Base-by-base conservation (phyloP, 495 filamentous ascomycete genomes). In the Lasiosphaeris hirsuta region DNA sequence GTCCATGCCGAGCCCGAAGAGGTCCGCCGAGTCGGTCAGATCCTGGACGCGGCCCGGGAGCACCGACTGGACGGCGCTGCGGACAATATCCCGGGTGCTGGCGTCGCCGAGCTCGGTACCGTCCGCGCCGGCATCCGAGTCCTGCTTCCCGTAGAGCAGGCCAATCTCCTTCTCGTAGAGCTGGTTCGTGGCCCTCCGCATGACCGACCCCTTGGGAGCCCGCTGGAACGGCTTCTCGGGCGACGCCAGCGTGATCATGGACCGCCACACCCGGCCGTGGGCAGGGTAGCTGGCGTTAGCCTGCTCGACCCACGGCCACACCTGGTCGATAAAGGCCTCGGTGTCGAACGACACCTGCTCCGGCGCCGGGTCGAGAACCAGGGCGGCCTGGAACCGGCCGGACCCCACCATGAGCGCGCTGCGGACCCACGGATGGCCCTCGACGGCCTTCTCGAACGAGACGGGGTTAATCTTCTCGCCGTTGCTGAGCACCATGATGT, bases 401-500 rank as follows among this genome's bases (percentile, higher is more conserved):
- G 72, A 58, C 3, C 81, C 81, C 9, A 78, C 68, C 6, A 84
- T 58, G 5, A 81, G 56, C 0, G 70, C 78, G 7, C 74, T 66
- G 8, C 54, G 55, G 9, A 84, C 70, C 1, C 43, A 52, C 0
- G 75, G 69, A 49, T 79, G 70, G 0, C 63, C 58, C 8, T 58
- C 51, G 4, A 84, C 52, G 0, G 60, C 45, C 37, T 63, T 63
- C 57, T 86, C 82, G 23, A 81, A 69, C 1, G 72, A 57, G 0
- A 75, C 65, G 0, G 83, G 82, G 50, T 83, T 80, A 35, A 80
- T 58, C 64, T 85, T 86, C 54, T 84, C 77, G 3, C 81, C 83
- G 56, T 80, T 84, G 10, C 69, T 71, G 45, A 86, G 71, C 0
- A 82, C 80, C 37, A 86, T 75, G 30, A 83, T 63, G 58, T 86